Conservation (phyloP, 2,329 filamentous ascomycete species). For the Aspergillus hiratsukae region DNA sequence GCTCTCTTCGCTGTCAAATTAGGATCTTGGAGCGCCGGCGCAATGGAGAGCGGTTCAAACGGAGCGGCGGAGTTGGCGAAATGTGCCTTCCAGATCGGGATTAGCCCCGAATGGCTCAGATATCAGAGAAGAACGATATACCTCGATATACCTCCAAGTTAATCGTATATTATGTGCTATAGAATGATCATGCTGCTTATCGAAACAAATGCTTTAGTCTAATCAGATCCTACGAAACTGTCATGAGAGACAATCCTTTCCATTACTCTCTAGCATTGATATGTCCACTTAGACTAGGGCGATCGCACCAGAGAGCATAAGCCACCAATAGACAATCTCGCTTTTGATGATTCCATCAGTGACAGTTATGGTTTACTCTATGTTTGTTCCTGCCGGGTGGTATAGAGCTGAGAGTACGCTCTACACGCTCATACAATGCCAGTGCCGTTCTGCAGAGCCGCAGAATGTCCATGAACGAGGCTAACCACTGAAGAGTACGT, state of each 20-base stretch:
- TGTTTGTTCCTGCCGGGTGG: neutral
- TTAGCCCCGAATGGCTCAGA: slow-evolving; percentile 15
- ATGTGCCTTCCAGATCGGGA: slow-evolving; percentile 19
- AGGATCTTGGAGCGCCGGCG: slow-evolving; percentile 1
- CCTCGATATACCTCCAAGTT: no score
- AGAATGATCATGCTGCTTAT: neutral
- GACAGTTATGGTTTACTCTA: neutral
- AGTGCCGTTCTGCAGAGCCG: neutral
- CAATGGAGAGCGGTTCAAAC: slow-evolving; percentile 7
- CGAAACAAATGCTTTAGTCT: neutral
- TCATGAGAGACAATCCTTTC: neutral
- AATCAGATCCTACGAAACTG: neutral
- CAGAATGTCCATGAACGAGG: neutral
- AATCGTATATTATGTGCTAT: no score
- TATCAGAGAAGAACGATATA: neutral
- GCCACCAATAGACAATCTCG: neutral
- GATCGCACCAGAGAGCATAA: neutral
- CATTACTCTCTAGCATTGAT: neutral
- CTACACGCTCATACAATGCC: neutral
- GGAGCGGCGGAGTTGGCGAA: slow-evolving; percentile 22
- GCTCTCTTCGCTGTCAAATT: neutral
- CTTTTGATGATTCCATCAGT: neutral
- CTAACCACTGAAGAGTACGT: neutral
- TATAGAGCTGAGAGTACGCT: neutral
- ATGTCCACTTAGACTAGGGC: neutral